Evolutionary conservation across 768 basidiomycete genomes (phyloP), one percentile per base, ranked within the genome.

Genomic region (Boletus bicolor): DNA sequence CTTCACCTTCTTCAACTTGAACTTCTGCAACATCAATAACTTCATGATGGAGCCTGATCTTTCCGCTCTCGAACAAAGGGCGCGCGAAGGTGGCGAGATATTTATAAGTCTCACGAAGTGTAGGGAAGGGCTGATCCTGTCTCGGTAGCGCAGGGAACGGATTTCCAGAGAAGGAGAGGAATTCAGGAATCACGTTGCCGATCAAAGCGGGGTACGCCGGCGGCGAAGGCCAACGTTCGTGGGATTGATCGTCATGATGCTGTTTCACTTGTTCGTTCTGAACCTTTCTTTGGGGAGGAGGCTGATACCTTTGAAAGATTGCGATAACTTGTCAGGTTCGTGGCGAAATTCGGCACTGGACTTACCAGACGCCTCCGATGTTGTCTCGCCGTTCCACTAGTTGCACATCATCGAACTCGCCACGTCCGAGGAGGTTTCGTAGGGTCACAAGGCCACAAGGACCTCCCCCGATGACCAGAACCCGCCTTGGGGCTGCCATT

Each of bases 341-440:
- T 3, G 11, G 17, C 21, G n/a, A 41, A 19, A 14, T n/a, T 24
- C 46, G n/a, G 51, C 32, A 17, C 60, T 5, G 35, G 43, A 54
- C 71, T 51, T 36, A 81, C 81, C 81, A 82, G 3, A 80, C 74
- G 32, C 81, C 80, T 3, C 81, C 80, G n/a, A 81, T 69, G 49
- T 80, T 74, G 41, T 72, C 64, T 26, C 65, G 66, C 37, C 81
- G 67, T 65, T 82, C 81, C 5, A 76, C 77, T 0, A 80, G 66
- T 43, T 76, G 74, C 0, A 81, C 79, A 19, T 69, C 67, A 1
- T 74, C 75, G 28, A 79, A 80, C 0, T 69, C 37, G 10, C 76
- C 79, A 2, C 72, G 67, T 43, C 75, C 68, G n/a, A 71, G 46
- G 26, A 80, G 65, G 56, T 82, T 82, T n/a, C 79, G 76, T 19